These are phyloP conservation scores for Malassezia brasiliensis DNA, from an alignment of 1,284 basidiomycete genomes.

Conservation along the genomic window DNA sequence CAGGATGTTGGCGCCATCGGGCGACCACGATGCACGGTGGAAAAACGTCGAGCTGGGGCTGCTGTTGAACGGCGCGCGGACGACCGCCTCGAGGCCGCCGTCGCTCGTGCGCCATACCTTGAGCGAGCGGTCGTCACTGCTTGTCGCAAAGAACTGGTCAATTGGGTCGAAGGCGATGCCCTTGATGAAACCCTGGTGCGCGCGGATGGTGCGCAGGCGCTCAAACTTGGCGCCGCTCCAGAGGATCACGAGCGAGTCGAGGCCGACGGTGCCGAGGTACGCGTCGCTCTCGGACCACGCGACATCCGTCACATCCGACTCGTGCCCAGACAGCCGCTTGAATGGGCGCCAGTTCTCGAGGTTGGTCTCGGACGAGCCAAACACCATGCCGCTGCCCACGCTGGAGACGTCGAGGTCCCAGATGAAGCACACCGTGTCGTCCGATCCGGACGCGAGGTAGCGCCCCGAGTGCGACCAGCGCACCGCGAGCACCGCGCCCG, in stretches of 20 bases:
- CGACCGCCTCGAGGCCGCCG: slow-evolving; percentile 73
- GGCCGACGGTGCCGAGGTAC: slow-evolving; percentile 83
- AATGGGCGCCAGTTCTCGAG: slow-evolving; percentile 95
- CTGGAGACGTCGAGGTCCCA: slow-evolving; percentile 71
- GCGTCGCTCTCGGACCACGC: slow-evolving; percentile 75
- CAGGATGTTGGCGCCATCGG: slow-evolving; percentile 93
- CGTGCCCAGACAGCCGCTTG: slow-evolving; percentile 77
- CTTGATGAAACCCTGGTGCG: slow-evolving; percentile 93
- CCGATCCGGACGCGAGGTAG: slow-evolving; percentile 90
- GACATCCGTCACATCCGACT: slow-evolving; percentile 75
- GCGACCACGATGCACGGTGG: slow-evolving; percentile 88
- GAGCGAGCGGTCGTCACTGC: slow-evolving; percentile 89
- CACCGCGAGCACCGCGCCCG: slow-evolving; percentile 85
- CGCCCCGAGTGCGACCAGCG: slow-evolving; percentile 88
- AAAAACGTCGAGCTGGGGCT: slow-evolving; percentile 94
- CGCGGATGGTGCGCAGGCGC: slow-evolving; percentile 65
- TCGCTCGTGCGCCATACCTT: slow-evolving; percentile 92
- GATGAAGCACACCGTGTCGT: slow-evolving; percentile 88
- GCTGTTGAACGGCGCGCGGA: slow-evolving; percentile 80
- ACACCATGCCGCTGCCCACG: slow-evolving; percentile 25
- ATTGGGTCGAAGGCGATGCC: slow-evolving; percentile 98
- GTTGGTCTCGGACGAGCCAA: slow-evolving; percentile 39
- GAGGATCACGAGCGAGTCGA: slow-evolving; percentile 81
- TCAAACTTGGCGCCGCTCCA: slow-evolving; percentile 55
- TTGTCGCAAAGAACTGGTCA: slow-evolving; percentile 68